Percentiles rank a stretch among this genome's conserved stretches.
These are phyloP conservation scores for Magnolia changhungtana DNA, from an alignment of 164 flowering plant genomes.

Conservation along the genomic window DNA sequence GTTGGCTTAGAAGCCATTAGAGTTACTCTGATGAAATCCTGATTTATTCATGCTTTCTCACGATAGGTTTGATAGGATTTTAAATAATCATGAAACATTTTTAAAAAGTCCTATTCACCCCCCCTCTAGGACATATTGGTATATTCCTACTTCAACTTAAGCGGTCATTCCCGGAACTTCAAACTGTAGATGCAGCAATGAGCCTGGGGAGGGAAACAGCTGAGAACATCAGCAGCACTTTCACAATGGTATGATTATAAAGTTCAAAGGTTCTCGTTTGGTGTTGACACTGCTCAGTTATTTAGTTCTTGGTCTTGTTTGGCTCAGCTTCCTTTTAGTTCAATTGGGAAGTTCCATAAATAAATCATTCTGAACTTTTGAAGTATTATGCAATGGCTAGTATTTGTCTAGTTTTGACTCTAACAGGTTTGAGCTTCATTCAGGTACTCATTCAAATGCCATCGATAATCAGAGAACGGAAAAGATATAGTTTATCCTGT, in stretches of 20 bases:
- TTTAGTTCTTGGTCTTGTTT: background rate
- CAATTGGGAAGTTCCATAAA: background rate
- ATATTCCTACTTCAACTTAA: no score
- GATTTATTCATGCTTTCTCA: no score
- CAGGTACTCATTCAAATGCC: slow-evolving; percentile 99
- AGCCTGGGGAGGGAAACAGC: slow-evolving; percentile 94
- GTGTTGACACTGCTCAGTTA: background rate
- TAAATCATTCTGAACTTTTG: background rate
- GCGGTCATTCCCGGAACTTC: no score
- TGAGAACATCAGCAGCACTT: slow-evolving; percentile 84
- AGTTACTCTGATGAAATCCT: no score
- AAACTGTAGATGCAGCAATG: slow-evolving; percentile 80
- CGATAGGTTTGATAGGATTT: no score
- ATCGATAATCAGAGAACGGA: slow-evolving; percentile 94
- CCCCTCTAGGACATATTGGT: no score
- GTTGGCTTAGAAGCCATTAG: no score
- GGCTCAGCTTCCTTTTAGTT: background rate
- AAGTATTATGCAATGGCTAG: background rate
- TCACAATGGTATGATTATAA: slow-evolving; percentile 52
- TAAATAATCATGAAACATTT: no score
- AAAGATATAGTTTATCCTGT: slow-evolving; percentile 95
- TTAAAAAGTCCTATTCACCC: no score
- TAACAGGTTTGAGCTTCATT: slow-evolving; percentile 8
- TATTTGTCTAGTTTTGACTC: background rate
- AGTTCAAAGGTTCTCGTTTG: background rate